Evolutionary conservation across 768 basidiomycete genomes (phyloP), one percentile per base, ranked within the genome.

Genomic region (Tulasnella sp.): DNA sequence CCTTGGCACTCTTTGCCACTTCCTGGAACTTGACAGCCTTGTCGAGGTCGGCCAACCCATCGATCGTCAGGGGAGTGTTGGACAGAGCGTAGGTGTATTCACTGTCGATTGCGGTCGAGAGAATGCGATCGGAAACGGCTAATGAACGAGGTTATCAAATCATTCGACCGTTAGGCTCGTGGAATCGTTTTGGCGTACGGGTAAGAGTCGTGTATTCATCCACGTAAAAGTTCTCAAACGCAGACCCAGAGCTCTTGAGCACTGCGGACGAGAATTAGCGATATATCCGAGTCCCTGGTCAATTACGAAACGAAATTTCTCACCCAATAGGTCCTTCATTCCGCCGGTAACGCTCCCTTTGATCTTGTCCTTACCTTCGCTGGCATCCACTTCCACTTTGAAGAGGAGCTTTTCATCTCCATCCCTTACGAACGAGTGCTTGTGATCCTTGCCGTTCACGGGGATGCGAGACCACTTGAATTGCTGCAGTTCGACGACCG

Each of bases 191-290:
- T 9, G 31, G 83, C 84, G 80, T 62, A 85, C 85, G 91, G 19
- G 85, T 87, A 31, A 97, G 89, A 1, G 94, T 96, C n/a, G 96
- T 96, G 85, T 91, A 94, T 83, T 96, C 94, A 85, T 97, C 96
- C 3, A 90, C 89, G 74, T 93, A 84, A 85, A 96, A 98, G 38
- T 89, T 88, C 77, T 91, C 88, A 84, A 99, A 98, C 0, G 92
- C 90, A 0, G 94, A 96, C 18, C 95, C 97, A 5, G 93, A 91
- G 44, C 93, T 91, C 86, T 99, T 99, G 83, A 98, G 90, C 19
- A 98, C 96, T 94, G 82, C 36, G 38, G 27, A 21, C 34, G 3
- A 38, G 19, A 40, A 12, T 34, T 31, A 34, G 24, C 21, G 6
- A 72, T 72, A 12, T n/a, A 7, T 72, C 34, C 71, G 36, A n/a